phyloP scores from a whole-genome alignment of 345 rosid species.

The Aegle marmelos region DNA sequence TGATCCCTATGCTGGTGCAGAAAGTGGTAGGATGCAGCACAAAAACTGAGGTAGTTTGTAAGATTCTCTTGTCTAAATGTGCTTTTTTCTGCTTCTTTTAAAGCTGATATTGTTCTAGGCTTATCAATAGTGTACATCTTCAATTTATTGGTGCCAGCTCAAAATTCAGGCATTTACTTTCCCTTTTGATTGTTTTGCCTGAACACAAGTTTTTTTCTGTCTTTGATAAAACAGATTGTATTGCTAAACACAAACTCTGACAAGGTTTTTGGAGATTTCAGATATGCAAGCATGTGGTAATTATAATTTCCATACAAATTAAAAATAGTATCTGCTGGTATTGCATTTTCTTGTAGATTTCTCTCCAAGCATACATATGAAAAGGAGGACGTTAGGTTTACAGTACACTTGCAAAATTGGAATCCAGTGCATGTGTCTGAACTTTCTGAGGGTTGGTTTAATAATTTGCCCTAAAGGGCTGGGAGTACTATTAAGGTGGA shows the following conservation, averaged over 20 bases:
- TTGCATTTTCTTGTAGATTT: background rate
- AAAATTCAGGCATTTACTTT: background rate
- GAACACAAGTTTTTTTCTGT: background rate
- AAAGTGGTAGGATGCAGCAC: conserved; percentile 94
- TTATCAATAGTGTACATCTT: conserved; percentile 11
- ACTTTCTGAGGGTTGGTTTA: background rate
- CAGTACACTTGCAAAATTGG: no score
- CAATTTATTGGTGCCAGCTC: background rate
- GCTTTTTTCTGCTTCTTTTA: background rate
- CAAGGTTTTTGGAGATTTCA: background rate
- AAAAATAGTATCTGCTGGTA: background rate
- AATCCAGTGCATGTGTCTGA: background rate
- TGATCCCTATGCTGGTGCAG: conserved; percentile 94
- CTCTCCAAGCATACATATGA: background rate
- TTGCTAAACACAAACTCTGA: background rate
- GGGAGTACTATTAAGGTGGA: background rate
- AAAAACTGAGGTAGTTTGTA: conserved; percentile 56
- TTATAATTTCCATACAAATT: background rate
- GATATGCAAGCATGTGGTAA: background rate
- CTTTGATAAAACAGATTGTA: background rate
- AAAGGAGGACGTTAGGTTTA: background rate
- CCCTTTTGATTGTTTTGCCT: background rate
- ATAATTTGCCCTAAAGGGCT: background rate
- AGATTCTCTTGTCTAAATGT: background rate
- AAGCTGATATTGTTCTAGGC: background rate